Evolutionary conservation across 2,329 filamentous ascomycete genomes (phyloP), one percentile per base, ranked within the genome.

Genomic region (Salinomyces thailandicus): DNA sequence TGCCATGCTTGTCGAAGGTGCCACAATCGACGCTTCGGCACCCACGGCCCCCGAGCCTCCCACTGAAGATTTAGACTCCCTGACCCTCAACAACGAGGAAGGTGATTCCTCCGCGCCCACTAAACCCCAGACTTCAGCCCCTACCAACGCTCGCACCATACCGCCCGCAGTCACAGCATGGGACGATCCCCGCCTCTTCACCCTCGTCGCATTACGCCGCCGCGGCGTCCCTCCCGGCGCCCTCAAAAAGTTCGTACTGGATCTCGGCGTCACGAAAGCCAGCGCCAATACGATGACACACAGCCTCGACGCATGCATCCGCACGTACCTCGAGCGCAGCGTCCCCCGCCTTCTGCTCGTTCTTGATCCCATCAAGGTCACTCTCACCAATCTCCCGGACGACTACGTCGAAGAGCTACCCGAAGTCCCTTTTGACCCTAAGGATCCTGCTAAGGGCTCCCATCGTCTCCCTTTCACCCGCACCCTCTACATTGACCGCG

Each of bases 181-280:
- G 85, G 84, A 95, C 50, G 89, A 95, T 52, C 89, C 89, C 8
- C 75, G 89, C 20, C 69, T 96, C 4, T 94, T 85, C 63, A 94
- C 87, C 1, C 68, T 95, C 13, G 85, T 89, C 42, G 85, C 76
- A 1, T 74, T 95, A 33, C 79, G 84, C 36, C 75, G 89, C 35
- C 76, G 87, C 40, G 89, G 89, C 55, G 75, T 95, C 0, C 89
- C 89, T 1, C 85, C 89, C 0, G 84, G 83, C 16, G 87, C 86
- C 2, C 82, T 95, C 42, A 74, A 94, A 39, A 80, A 84, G 37
- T 96, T 95, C 51, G 78, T 95, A 41, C 85, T 85, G 48, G 86
- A 94, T 60, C 76, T 95, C 14, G 89, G 87, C 19, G 86, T 95
- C 26, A 93, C 87, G 0, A 93, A 86, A 22, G 73, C 79, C 26